Evolutionary conservation across 768 basidiomycete genomes (phyloP).

Genomic region (Leccinum rimulosum): DNA sequence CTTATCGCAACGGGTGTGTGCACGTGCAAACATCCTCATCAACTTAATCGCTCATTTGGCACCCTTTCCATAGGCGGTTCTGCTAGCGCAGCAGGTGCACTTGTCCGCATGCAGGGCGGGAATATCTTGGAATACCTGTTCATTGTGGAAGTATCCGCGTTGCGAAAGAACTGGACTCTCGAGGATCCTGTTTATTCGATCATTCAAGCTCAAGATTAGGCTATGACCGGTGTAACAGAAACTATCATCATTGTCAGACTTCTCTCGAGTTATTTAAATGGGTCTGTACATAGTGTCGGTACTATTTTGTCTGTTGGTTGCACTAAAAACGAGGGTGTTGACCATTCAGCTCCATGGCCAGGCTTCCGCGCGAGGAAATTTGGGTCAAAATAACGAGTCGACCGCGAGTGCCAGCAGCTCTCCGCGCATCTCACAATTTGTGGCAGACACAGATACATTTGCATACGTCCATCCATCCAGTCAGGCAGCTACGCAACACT

Average conservation of each 20-base stretch:
- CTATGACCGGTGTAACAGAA: background rate
- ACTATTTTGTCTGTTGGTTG: background rate
- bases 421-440: background rate
- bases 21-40: background rate
- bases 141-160: conserved; percentile 78
- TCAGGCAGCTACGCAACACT: no score
- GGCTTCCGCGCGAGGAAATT: background rate
- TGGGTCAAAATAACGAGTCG: no score
- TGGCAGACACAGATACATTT: background rate
- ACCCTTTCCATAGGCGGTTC: conserved; percentile 67
- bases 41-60: conserved; percentile 7
- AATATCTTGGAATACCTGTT: conserved; percentile 92
- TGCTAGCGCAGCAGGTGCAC: conserved; percentile 87
- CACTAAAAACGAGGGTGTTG: background rate
- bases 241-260: conserved; percentile 21
- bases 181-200: conserved; percentile 84
- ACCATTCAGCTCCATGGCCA: background rate
- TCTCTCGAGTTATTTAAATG: conserved; percentile 3
- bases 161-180: conserved; percentile 72
- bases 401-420: no score
- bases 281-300: conserved; percentile 1
- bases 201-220: conserved; percentile 74
- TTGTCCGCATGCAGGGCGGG: conserved; percentile 79
- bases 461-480: no score
- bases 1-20: conserved; percentile 87